Conservation (phyloP, 805 yeast species). For the Spathaspora gorwiae region DNA sequence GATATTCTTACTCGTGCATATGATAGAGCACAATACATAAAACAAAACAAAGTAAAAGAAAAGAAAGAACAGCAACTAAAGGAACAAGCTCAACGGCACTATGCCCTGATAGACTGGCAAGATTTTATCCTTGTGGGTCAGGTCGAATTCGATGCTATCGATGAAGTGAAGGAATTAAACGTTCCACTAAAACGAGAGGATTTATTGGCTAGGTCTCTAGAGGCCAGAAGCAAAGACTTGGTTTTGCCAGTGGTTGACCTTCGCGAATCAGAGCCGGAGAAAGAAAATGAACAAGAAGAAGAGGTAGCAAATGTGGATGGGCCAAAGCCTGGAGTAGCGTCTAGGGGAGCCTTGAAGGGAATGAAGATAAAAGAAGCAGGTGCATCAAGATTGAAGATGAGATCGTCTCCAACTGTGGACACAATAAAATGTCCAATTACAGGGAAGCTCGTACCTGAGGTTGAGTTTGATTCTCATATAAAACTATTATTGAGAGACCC, state of each 20-base stretch:
- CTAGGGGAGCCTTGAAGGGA: constrained; percentile 29
- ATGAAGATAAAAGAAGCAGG: constrained; percentile 72
- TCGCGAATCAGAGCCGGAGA: background rate
- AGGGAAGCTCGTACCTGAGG: constrained; percentile 63
- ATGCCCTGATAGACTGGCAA: constrained; percentile 83
- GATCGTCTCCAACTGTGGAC: background rate
- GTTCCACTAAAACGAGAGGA: constrained; percentile 55
- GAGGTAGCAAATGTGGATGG: constrained; percentile 3
- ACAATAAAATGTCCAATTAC: constrained; percentile 75
- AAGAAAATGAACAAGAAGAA: background rate
- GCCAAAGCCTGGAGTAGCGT: constrained; percentile 10
- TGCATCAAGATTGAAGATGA: constrained; percentile 48
- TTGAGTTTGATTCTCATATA: constrained; percentile 67
- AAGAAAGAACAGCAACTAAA: constrained; percentile 25
- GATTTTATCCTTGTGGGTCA: constrained; percentile 71
- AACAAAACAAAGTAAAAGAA: constrained; percentile 27
- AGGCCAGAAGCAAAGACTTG: constrained; percentile 38
- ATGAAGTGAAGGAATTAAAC: constrained; percentile 51
- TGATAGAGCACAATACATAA: constrained; percentile 52
- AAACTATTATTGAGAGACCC: constrained; percentile 72
- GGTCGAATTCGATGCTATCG: constrained; percentile 59
- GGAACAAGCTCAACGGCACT: constrained; percentile 45
- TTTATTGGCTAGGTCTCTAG: constrained; percentile 57
- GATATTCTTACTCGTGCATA: constrained; percentile 45
- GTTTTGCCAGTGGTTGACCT: constrained; percentile 4